Percentiles rank a stretch among this genome's conserved stretches.
phyloP scores from a whole-genome alignment of 2,329 filamentous ascomycete species.

The Trichoderma atroviride region DNA sequence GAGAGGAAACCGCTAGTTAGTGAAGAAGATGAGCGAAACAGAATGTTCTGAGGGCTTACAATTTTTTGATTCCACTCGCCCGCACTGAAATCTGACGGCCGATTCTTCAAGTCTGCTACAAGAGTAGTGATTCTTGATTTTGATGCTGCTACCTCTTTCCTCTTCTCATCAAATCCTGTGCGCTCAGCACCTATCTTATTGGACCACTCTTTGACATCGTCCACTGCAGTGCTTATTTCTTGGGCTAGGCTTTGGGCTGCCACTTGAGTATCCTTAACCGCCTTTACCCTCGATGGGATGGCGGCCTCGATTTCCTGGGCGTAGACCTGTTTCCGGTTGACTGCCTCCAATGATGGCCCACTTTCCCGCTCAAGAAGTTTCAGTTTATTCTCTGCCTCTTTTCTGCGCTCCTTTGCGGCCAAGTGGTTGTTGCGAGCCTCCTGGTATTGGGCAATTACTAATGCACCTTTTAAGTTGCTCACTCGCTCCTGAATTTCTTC shows the following conservation, averaged over 20 bases:
- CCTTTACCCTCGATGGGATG: conserved; percentile 56
- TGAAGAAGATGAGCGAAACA: neutral
- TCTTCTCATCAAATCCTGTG: conserved; percentile 53
- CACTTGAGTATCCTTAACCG: conserved; percentile 57
- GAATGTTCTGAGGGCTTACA: conserved; percentile 48
- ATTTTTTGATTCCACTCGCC: conserved; percentile 72
- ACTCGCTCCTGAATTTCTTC: conserved; percentile 67
- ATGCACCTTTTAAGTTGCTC: conserved; percentile 64
- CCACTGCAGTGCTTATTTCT: conserved; percentile 41
- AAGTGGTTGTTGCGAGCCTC: conserved; percentile 52
- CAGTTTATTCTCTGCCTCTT: conserved; percentile 59
- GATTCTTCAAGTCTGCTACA: conserved; percentile 64
- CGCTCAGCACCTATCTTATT: conserved; percentile 54
- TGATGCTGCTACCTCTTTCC: conserved; percentile 53
- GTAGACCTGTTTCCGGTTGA: conserved; percentile 73
- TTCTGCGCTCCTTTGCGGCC: conserved; percentile 58
- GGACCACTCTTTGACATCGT: conserved; percentile 49
- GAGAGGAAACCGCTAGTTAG: neutral
- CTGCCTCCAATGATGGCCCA: conserved; percentile 69
- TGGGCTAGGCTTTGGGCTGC: conserved; percentile 49
- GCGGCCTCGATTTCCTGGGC: conserved; percentile 57
- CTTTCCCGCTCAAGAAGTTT: conserved; percentile 59
- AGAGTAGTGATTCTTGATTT: conserved; percentile 62
- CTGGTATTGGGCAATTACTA: conserved; percentile 67
- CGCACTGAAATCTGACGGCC: conserved; percentile 68